Conservation (phyloP, 495 filamentous ascomycete species). For the Halenospora varia region DNA sequence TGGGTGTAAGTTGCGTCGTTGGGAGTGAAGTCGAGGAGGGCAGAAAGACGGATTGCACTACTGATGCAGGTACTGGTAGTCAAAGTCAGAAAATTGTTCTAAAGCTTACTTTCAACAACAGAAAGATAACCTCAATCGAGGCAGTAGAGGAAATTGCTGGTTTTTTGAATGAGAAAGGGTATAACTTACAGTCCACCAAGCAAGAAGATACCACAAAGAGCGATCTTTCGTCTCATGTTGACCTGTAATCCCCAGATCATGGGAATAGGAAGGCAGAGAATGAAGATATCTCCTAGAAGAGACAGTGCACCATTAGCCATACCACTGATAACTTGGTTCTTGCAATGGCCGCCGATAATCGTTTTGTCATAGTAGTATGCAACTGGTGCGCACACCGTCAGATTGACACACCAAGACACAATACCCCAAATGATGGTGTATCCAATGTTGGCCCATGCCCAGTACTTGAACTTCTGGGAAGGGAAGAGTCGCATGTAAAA, state of each 20-base stretch:
- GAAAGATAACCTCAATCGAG: too few relatives aligned
- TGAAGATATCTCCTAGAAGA: constrained; percentile 29
- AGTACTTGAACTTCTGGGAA: constrained; percentile 19
- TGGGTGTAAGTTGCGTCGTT: neutral
- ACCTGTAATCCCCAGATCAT: constrained; percentile 41
- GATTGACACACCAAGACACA: constrained; percentile 23
- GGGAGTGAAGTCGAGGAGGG: neutral
- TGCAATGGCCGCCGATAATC: constrained; percentile 23
- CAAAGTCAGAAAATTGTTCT: neutral
- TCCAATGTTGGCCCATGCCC: neutral
- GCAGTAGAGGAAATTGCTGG: too few relatives aligned
- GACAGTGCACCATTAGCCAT: neutral
- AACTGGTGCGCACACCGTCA: constrained; percentile 30
- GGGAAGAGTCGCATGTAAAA: constrained; percentile 38
- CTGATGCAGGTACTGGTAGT: neutral
- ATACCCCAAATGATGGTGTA: constrained; percentile 6
- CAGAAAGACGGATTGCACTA: neutral
- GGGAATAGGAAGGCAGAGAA: constrained; percentile 51
- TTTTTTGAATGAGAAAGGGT: neutral
- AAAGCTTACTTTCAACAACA: too few relatives aligned
- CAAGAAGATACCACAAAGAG: constrained; percentile 50
- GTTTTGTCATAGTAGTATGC: constrained; percentile 27
- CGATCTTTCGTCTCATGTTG: constrained; percentile 44
- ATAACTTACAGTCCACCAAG: constrained; percentile 31
- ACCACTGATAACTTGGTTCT: neutral